Evolutionary conservation across 768 basidiomycete species (phyloP), one percentile per base, ranked within the genome.

Genomic region (Hericium coralloides): DNA sequence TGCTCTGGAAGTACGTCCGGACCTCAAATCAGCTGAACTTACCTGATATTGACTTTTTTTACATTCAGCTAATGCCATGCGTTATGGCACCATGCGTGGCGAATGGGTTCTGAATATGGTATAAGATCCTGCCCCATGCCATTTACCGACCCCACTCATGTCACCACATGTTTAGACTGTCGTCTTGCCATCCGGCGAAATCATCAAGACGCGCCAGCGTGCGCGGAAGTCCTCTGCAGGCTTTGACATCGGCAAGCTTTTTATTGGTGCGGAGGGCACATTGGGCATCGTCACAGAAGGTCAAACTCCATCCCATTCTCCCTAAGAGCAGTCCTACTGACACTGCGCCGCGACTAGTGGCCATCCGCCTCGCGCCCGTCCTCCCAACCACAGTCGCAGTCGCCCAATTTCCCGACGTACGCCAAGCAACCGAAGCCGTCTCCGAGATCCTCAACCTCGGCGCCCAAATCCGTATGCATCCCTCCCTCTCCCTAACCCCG

Each of bases 221-320:
- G 84, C 87, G 20, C 76, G 89, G 50, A 95, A 95, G 67, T 92
- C 89, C 2, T 81, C 92, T 1, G 88, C 90, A 0, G 93, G 93
- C 0, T 93, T 87, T 65, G 93, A 95, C 64, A 78, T 80, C 1
- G 92, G 89, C 0, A 94, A 94, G 67, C 69, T 93, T 2, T 92
- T 94, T 71, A 87, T 94, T 49, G 92, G 92, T 4, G 89, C 90
- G 2, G 92, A 94, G 68, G 92, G 92, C 6, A 94, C 92, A 0
- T 68, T 94, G 48, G 92, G 92, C 4, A 87, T 94, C 60, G 82
- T 95, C n/a, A 92, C 89, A 0, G 92, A 94, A 74, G 85, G 87
- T 79, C 53, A 49, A 63, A 53, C 43, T 55, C n/a, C 12, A 53
- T 45, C 55, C n/a, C 12, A 10, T 22, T 45, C 43, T 1, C 43